phyloP scores from a whole-genome alignment of 345 rosid genomes.

The Fremontodendron californicum region DNA sequence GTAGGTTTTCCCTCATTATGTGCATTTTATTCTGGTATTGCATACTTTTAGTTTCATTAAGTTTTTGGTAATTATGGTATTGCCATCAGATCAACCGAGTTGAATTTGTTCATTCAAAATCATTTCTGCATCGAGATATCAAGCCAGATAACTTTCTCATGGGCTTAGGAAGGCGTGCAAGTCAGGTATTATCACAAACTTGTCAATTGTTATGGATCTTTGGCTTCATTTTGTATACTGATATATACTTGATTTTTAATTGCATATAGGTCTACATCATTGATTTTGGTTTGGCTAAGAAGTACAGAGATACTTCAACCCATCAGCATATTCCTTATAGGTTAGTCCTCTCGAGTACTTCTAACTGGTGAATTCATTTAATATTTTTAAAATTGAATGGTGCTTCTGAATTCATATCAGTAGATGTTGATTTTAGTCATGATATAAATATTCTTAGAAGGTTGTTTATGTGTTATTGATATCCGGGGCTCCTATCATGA shows the following conservation, averaged over 20 bases:
- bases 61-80: conserved; percentile 6
- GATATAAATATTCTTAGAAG: neutral
- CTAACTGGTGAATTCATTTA: neutral
- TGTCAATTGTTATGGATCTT: neutral
- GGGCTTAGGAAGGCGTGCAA: conserved; percentile 95
- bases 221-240: neutral
- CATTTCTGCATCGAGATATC: conserved; percentile 93
- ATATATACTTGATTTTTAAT: neutral
- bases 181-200: conserved; percentile 46
- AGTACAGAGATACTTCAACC: conserved; percentile 74
- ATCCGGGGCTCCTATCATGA: neutral
- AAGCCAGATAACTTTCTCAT: conserved; percentile 94
- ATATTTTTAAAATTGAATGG: neutral
- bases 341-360: conserved; percentile 27
- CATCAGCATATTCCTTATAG: conserved; percentile 93
- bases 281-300: conserved; percentile 96
- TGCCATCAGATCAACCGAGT: conserved; percentile 74
- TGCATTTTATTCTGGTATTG: neutral
- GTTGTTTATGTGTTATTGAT: neutral
- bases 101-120: conserved; percentile 83
- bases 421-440: neutral
- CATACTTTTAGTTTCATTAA: neutral
- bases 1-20: conserved; percentile 27
- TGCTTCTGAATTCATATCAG: neutral
- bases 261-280: conserved; percentile 65